Evolutionary conservation across 352 stramenopile species (phyloP).

Genomic region (Phytophthora chlamydospora): DNA sequence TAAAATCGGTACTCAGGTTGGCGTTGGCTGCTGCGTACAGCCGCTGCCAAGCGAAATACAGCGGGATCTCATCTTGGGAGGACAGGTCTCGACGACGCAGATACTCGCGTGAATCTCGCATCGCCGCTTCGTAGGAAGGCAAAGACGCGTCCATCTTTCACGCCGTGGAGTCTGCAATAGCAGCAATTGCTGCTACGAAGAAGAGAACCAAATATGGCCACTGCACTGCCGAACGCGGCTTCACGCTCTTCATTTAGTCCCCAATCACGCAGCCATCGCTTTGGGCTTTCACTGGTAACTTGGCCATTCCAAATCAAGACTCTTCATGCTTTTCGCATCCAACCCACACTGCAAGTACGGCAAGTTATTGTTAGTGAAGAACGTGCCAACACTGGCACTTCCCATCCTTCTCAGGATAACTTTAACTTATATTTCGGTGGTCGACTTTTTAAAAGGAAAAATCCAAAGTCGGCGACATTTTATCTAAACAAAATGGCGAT

Average conservation of each 20-base stretch:
- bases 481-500: too few species aligned
- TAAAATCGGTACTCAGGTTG: slow-evolving; percentile 54
- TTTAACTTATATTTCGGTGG: slow-evolving; percentile 32
- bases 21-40: slow-evolving; percentile 52
- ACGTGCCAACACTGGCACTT: slow-evolving; percentile 1
- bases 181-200: slow-evolving; percentile 5
- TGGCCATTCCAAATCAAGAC: slow-evolving; percentile 30
- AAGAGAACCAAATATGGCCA: slow-evolving; percentile 30
- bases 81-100: slow-evolving; percentile 47
- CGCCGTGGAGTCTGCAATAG: slow-evolving; percentile 1
- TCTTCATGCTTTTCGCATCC: neutral
- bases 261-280: slow-evolving; percentile 15
- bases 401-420: slow-evolving; percentile 30
- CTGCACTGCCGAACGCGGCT: neutral
- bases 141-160: slow-evolving; percentile 23
- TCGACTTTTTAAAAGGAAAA: slow-evolving; percentile 14
- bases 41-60: slow-evolving; percentile 65
- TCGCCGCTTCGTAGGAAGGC: slow-evolving; percentile 46
- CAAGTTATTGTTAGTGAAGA: neutral
- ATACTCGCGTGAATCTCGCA: slow-evolving; percentile 38
- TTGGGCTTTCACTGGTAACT: slow-evolving; percentile 1
- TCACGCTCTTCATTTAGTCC: slow-evolving; percentile 30
- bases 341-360: slow-evolving; percentile 9
- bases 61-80: slow-evolving; percentile 53
- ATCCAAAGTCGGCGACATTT: neutral